These are phyloP conservation scores for Verruconis gallopava DNA, from an alignment of 2,329 filamentous ascomycete species.

Conservation along the genomic window DNA sequence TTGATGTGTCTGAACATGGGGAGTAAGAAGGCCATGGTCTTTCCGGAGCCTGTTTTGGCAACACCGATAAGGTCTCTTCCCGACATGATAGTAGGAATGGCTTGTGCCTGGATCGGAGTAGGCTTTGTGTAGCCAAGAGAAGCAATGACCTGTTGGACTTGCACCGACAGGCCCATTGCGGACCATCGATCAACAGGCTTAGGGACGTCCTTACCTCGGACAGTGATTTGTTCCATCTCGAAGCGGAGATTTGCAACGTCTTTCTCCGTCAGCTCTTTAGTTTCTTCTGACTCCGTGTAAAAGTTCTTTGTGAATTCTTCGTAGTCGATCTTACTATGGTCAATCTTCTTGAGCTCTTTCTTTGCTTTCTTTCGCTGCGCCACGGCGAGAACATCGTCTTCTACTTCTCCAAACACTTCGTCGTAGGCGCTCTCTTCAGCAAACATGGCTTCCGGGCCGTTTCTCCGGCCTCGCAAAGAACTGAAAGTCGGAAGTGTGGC, in stretches of 20 bases:
- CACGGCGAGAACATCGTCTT: conserved; percentile 51
- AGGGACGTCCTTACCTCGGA: conserved; percentile 60
- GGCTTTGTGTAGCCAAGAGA: conserved; percentile 74
- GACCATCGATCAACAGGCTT: conserved; percentile 96
- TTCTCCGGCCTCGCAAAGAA: conserved; percentile 27
- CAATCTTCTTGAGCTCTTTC: conserved; percentile 80
- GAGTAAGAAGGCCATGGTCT: conserved; percentile 87
- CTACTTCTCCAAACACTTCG: conserved; percentile 48
- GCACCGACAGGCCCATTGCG: conserved; percentile 79
- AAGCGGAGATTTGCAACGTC: conserved; percentile 70
- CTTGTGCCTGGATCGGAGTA: conserved; percentile 90
- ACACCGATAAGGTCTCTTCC: conserved; percentile 92
- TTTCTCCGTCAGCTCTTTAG: conserved; percentile 70
- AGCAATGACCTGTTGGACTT: conserved; percentile 75
- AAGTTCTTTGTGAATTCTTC: conserved; percentile 86
- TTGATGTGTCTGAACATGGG: conserved; percentile 98
- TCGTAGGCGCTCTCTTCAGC: conserved; percentile 63
- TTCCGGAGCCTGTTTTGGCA: conserved; percentile 94
- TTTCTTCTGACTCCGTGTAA: conserved; percentile 79
- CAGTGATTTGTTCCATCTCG: conserved; percentile 91
- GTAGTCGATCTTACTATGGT: conserved; percentile 79
- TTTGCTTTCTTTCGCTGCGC: conserved; percentile 64
- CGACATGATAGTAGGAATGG: conserved; percentile 89
- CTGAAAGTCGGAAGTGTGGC: conserved; percentile 24
- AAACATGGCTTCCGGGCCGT: conserved; percentile 71